Conservation (phyloP, 1,284 basidiomycete species). For the Trichosporon coremiiforme region DNA sequence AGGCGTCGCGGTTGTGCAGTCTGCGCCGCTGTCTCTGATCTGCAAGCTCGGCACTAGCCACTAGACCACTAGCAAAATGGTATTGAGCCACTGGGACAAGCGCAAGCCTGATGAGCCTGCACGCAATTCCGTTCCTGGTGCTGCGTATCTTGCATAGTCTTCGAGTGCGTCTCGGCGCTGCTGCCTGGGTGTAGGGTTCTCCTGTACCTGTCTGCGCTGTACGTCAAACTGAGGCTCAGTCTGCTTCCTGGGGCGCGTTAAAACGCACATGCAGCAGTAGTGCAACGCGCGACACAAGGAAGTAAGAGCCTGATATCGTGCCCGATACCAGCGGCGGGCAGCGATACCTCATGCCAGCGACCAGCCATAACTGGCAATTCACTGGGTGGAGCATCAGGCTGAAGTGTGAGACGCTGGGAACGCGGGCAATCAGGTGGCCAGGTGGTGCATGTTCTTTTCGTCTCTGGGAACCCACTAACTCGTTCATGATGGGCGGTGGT, state of each 20-base stretch:
- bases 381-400: constrained; percentile 6
- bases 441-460: no score
- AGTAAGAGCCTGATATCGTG: neutral
- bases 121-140: neutral
- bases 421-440: no score
- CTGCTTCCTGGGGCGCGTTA: neutral
- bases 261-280: neutral
- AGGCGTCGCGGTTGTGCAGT: neutral
- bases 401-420: neutral
- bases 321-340: no score
- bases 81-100: neutral
- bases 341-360: neutral
- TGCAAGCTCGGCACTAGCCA: neutral
- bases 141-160: neutral
- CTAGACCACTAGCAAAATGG: no score
- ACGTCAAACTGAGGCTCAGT: neutral
- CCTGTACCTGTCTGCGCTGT: no score
- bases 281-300: no score
- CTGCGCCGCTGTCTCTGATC: neutral
- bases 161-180: no score
- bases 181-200: no score
- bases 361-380: neutral
- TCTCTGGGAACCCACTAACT: no score
- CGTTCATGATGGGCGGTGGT: no score
- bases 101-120: neutral